Evolutionary conservation across 805 yeast species (phyloP).

Genomic region (Sugiyamaella chiloensis): DNA sequence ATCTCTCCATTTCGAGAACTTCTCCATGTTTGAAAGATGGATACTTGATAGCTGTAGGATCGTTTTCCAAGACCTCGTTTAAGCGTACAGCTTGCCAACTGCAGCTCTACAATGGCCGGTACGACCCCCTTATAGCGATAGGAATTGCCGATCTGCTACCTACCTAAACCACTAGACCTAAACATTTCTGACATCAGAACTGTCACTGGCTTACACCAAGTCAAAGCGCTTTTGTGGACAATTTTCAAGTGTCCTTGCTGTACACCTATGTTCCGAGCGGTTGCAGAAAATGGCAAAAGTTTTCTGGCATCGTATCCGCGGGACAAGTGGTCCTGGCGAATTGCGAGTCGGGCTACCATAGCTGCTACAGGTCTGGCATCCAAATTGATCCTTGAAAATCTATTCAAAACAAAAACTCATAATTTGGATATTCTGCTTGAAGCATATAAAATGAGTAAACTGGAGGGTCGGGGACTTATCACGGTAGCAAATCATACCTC

Average conservation of each 20-base stretch:
- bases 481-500: slow-evolving; percentile 87
- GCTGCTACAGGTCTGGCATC: slow-evolving; percentile 60
- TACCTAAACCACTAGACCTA: no score
- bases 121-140: no score
- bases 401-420: slow-evolving; percentile 62
- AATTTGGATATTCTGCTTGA: slow-evolving; percentile 61
- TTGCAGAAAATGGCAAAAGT: slow-evolving; percentile 54
- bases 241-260: no score
- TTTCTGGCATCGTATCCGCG: slow-evolving; percentile 65
- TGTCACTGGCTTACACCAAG: no score
- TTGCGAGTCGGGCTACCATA: slow-evolving; percentile 66
- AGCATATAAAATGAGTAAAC: slow-evolving; percentile 60
- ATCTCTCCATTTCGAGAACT: slow-evolving; percentile 80
- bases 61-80: no score
- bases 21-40: slow-evolving; percentile 71
- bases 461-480: slow-evolving; percentile 69
- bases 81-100: no score
- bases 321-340: slow-evolving; percentile 56
- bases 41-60: no score
- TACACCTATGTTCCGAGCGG: slow-evolving; percentile 18
- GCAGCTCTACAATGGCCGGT: no score
- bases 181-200: no score
- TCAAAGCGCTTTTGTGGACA: no score
- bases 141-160: no score
- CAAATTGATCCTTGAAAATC: slow-evolving; percentile 55